These are phyloP conservation scores for Skeletonema costatum DNA, from an alignment of 108 stramenopile genomes.

Conservation along the genomic window DNA sequence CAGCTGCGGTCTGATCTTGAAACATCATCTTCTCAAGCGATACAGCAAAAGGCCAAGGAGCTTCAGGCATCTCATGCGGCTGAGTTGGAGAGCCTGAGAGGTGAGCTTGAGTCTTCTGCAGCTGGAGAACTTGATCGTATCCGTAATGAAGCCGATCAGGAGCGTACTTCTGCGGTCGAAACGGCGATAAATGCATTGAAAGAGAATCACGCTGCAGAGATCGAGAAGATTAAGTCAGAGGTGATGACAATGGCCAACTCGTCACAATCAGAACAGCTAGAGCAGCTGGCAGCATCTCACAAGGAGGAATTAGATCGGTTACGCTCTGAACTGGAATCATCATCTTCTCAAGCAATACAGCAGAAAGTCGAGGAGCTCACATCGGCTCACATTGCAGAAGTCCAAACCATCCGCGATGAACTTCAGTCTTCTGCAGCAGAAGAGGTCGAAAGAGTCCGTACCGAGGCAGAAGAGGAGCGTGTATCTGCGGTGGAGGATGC, in stretches of 20 bases:
- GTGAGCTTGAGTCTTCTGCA: neutral
- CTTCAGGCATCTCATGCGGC: conserved; percentile 11
- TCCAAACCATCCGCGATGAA: conserved; percentile 16
- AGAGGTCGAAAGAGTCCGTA: conserved; percentile 22
- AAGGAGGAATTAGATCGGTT: neutral
- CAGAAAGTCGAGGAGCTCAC: conserved; percentile 15
- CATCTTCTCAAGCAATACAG: conserved; percentile 15
- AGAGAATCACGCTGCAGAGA: neutral
- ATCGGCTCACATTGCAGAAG: conserved; percentile 19
- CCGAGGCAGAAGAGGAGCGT: conserved; percentile 13
- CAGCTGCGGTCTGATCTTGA: neutral
- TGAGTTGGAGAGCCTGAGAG: conserved; percentile 31
- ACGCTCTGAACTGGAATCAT: neutral
- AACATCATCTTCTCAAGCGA: conserved; percentile 7
- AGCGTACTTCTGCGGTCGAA: conserved; percentile 10
- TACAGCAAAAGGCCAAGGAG: conserved; percentile 13
- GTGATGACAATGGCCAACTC: conserved; percentile 1
- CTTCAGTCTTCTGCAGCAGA: neutral
- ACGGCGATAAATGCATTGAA: conserved; percentile 5
- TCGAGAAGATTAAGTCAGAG: conserved; percentile 16
- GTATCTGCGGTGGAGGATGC: conserved; percentile 8
- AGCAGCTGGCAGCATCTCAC: neutral
- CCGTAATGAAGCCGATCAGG: conserved; percentile 1
- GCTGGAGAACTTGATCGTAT: conserved; percentile 9
- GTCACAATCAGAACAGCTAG: conserved; percentile 2